Base-by-base conservation (phyloP, 371 early-diverging fungal genomes). In the Rhizomucor miehei region DNA sequence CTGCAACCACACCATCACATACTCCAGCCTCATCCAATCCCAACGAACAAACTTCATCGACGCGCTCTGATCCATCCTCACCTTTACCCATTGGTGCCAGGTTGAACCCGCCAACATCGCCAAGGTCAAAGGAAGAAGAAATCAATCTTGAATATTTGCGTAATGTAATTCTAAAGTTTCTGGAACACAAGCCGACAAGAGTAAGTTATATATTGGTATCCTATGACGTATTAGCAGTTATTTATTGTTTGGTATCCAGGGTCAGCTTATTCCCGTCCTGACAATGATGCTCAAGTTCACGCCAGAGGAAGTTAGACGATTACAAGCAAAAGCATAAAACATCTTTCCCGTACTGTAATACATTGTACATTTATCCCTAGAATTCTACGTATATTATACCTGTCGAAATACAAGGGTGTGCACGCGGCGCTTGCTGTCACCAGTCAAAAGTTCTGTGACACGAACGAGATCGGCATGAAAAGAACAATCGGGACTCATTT, bases 91-190 rank as follows among this genome's bases (percentile, higher is more conserved):
- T 59, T 2, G 53, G 63, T 19, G 16, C 43, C 13, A 48, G 13
- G 44, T 21, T 34, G 37, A 47, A 20, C 23, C 55, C 21, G 61
- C 52, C 44, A 10, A 49, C 21, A 19, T 50, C 39, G 44, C 55
- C 8, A 29, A 40, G 43, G 45, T 51, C 19, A 10, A 67, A 75
- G 25, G 74, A 73, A 19, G 86, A 82, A 29, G 77, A 71, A 50
- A 65, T 89, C 43, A 89, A 90, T 52, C 58, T 89, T n/a, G 93
- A 94, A 63, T 95, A 95, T 56, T 65, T 94, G 51, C 84, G 89
- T 57, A 86, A 90, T 53, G 86, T 95, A 10, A 62, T 95, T 44
- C 64, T 95, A 41, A 89, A 87, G 57, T 94, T 94, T 66, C 74
- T 95, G 55, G 93, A 94, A 67, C 79, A 82, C 47, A 89, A 84